These are phyloP conservation scores for Boletus sp. DNA, from an alignment of 1,284 basidiomycete genomes.

Conservation along the genomic window DNA sequence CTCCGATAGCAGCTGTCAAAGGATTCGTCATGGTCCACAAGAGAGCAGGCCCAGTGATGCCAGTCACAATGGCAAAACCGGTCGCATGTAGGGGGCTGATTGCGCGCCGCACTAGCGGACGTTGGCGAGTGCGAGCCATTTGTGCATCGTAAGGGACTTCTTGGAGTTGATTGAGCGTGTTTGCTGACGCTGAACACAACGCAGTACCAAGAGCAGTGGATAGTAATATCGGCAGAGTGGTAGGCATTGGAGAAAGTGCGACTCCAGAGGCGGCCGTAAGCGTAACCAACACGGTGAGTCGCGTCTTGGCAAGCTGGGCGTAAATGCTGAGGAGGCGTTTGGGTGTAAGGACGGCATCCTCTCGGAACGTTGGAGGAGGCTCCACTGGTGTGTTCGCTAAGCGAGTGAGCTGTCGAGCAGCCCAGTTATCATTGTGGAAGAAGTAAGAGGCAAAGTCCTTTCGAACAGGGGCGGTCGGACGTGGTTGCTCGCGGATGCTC, in stretches of 20 bases:
- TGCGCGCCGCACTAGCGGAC: slow-evolving; percentile 85
- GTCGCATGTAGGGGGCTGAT: slow-evolving; percentile 86
- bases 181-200: slow-evolving; percentile 91
- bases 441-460: slow-evolving; percentile 56
- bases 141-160: slow-evolving; percentile 97
- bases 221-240: slow-evolving; percentile 80
- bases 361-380: slow-evolving; percentile 21
- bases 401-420: slow-evolving; percentile 14
- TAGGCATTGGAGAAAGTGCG: slow-evolving; percentile 85
- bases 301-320: slow-evolving; percentile 83
- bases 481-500: not conserved
- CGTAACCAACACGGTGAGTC: slow-evolving; percentile 85
- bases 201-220: slow-evolving; percentile 88
- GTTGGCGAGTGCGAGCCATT: slow-evolving; percentile 86
- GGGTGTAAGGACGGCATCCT: slow-evolving; percentile 46
- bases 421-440: slow-evolving; percentile 56
- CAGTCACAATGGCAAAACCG: slow-evolving; percentile 74
- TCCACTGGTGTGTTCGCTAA: slow-evolving; percentile 6
- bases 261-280: slow-evolving; percentile 93
- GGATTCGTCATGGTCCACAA: slow-evolving; percentile 89
- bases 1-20: slow-evolving; percentile 81
- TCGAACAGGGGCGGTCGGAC: slow-evolving; percentile 15
- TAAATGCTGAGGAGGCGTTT: slow-evolving; percentile 67
- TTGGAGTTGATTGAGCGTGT: slow-evolving; percentile 93
- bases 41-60: slow-evolving; percentile 73